Evolutionary conservation across 2,329 filamentous ascomycete genomes (phyloP).

Genomic region (Colletotrichum phormii): DNA sequence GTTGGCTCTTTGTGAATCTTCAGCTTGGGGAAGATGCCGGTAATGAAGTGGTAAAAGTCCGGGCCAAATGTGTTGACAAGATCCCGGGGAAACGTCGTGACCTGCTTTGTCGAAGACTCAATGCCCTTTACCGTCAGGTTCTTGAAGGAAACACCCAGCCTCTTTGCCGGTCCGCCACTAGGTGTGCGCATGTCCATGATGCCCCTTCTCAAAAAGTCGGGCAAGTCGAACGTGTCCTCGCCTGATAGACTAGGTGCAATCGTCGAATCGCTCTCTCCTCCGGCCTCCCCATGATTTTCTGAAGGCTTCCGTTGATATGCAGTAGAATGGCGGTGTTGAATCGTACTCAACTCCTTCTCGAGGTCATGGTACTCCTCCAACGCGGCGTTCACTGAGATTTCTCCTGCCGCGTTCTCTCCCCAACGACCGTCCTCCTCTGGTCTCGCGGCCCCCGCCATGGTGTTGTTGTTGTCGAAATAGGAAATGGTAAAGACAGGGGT

Average conservation of each 20-base stretch:
- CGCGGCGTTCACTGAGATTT: constrained; percentile 37
- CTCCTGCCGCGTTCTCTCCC: constrained; percentile 41
- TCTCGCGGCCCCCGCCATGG: constrained; percentile 4
- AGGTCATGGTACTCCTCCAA: constrained; percentile 39
- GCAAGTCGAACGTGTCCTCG: constrained; percentile 67
- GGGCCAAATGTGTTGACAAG: constrained; percentile 84
- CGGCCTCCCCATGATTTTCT: constrained; percentile 6
- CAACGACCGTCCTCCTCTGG: constrained; percentile 40
- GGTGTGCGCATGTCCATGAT: constrained; percentile 80
- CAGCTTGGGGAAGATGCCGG: constrained; percentile 49
- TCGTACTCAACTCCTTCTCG: constrained; percentile 39
- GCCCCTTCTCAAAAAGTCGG: constrained; percentile 77
- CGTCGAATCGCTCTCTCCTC: constrained; percentile 33
- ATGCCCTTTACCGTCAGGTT: constrained; percentile 80
- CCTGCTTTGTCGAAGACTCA: constrained; percentile 74
- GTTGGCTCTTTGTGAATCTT: constrained; percentile 40
- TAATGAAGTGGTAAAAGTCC: constrained; percentile 76
- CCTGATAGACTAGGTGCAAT: constrained; percentile 15
- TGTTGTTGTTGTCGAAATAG: neutral
- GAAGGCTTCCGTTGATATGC: neutral
- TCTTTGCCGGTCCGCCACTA: constrained; percentile 75
- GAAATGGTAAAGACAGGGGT: neutral
- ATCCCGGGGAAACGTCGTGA: constrained; percentile 79
- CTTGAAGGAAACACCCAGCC: constrained; percentile 82
- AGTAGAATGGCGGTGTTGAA: constrained; percentile 33